phyloP scores from a whole-genome alignment of 2,329 filamentous ascomycete genomes.

The Scedosporium dehoogii region DNA sequence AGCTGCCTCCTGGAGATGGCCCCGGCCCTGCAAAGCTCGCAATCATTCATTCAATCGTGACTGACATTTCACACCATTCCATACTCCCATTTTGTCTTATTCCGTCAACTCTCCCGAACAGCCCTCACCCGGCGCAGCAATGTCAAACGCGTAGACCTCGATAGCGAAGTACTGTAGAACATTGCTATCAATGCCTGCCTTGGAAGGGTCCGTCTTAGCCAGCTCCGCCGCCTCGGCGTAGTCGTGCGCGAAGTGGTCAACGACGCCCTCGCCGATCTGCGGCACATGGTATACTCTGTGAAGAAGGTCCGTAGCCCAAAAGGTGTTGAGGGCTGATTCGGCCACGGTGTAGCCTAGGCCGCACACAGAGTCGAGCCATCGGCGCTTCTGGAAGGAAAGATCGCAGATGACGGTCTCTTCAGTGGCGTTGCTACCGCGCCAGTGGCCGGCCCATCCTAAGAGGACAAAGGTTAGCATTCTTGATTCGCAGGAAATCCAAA shows the following conservation, averaged over 20 bases:
- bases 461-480: background rate
- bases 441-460: constrained; percentile 57
- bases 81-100: background rate
- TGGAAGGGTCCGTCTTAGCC: constrained; percentile 34
- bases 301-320: constrained; percentile 57
- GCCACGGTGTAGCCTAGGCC: constrained; percentile 53
- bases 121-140: constrained; percentile 52
- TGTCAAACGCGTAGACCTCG: constrained; percentile 56
- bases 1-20: background rate
- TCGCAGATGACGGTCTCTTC: constrained; percentile 61
- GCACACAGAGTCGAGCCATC: constrained; percentile 49
- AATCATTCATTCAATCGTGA: background rate
- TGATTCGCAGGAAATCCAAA: background rate
- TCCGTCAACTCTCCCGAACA: constrained; percentile 37
- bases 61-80: background rate
- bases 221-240: constrained; percentile 45
- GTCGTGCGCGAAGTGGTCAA: constrained; percentile 53
- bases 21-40: background rate
- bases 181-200: constrained; percentile 47
- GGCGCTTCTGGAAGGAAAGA: constrained; percentile 48
- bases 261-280: constrained; percentile 44
- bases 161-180: constrained; percentile 60
- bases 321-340: constrained; percentile 44
- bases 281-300: constrained; percentile 58
- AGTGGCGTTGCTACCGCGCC: constrained; percentile 54